Evolutionary conservation across 2,329 filamentous ascomycete species (phyloP).

Genomic region (Colletotrichum cuscutae): DNA sequence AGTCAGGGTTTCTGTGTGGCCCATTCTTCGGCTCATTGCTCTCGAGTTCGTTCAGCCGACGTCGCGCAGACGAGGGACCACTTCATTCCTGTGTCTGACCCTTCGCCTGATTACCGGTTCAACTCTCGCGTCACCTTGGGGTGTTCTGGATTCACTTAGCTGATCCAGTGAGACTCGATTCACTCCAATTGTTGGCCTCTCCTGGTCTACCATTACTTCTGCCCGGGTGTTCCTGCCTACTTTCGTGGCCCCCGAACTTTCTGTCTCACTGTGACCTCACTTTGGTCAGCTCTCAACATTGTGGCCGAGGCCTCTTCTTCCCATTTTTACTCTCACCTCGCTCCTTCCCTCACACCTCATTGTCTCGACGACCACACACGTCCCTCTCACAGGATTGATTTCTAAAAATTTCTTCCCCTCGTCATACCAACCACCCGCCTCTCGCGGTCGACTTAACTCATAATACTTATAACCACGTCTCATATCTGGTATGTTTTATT

Average conservation of each 20-base stretch:
- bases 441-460: background rate
- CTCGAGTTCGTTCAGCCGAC: slow-evolving; percentile 17
- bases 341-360: slow-evolving; percentile 2
- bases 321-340: background rate
- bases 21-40: slow-evolving; percentile 16
- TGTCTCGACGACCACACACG: slow-evolving; percentile 2
- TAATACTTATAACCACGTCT: background rate
- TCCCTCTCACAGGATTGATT: background rate
- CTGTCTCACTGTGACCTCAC: slow-evolving; percentile 23
- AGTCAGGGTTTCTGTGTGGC: slow-evolving; percentile 21
- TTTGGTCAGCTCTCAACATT: slow-evolving; percentile 10
- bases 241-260: slow-evolving; percentile 21
- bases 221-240: slow-evolving; percentile 23
- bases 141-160: slow-evolving; percentile 15
- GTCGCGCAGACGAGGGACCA: slow-evolving; percentile 15
- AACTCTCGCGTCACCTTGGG: slow-evolving; percentile 10
- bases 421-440: background rate
- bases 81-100: background rate
- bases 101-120: slow-evolving; percentile 11
- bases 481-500: slow-evolving; percentile 4
- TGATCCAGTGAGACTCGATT: slow-evolving; percentile 15
- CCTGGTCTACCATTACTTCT: slow-evolving; percentile 6
- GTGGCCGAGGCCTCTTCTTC: background rate
- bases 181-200: background rate
- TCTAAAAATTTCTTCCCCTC: background rate